Evolutionary conservation across 257 asterid genomes (phyloP).

Genomic region (Fraxinus cuspidata): DNA sequence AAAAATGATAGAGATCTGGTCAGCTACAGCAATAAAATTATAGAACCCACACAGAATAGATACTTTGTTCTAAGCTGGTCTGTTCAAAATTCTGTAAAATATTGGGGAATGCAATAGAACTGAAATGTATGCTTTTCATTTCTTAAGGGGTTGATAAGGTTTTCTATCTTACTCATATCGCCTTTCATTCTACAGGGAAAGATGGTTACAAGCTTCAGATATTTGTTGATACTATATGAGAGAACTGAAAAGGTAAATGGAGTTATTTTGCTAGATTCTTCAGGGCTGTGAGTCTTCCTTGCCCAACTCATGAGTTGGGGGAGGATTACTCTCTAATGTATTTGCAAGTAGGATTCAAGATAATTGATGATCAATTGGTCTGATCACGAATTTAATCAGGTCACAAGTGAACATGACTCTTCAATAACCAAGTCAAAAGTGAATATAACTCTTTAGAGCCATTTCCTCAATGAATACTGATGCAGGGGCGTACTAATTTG

Average conservation of each 20-base stretch:
- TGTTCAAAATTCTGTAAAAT: conserved; percentile 9
- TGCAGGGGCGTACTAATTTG: no score
- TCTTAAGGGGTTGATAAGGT: not conserved
- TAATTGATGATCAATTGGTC: not conserved
- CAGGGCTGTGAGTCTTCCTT: not conserved
- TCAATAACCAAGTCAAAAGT: not conserved
- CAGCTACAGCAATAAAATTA: conserved; percentile 8
- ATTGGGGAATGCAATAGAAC: not conserved
- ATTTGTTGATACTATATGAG: not conserved
- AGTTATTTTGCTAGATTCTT: not conserved
- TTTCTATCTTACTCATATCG: not conserved
- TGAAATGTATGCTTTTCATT: conserved; percentile 11
- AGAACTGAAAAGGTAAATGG: not conserved
- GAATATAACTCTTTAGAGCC: not conserved
- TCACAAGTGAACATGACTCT: not conserved
- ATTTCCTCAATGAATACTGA: not conserved
- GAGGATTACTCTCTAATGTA: not conserved
- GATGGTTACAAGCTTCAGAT: not conserved
- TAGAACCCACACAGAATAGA: not conserved
- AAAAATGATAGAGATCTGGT: conserved; percentile 26
- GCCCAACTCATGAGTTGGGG: not conserved
- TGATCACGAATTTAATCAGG: not conserved
- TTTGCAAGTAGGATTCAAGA: not conserved
- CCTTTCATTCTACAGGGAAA: not conserved
- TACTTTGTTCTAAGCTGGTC: conserved; percentile 5